A percentile compares a stretch with the other conserved stretches of the same genome.
phyloP scores from a whole-genome alignment of 116 monocot genomes.

The Phalaenopsis hybrid region DNA sequence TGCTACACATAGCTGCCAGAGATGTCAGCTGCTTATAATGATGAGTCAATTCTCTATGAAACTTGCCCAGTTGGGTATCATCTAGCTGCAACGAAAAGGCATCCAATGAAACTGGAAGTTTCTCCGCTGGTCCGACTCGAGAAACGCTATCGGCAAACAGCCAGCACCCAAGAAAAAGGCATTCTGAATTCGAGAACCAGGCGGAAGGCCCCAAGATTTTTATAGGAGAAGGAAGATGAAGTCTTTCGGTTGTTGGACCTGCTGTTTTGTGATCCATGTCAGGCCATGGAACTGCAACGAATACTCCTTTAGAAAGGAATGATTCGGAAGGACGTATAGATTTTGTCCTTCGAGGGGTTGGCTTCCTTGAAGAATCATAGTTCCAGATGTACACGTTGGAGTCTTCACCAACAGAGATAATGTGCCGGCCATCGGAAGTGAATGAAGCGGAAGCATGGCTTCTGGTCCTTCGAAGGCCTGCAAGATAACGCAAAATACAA shows the following conservation, averaged over 20 bases:
- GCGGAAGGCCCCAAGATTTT: slow-evolving; percentile 22
- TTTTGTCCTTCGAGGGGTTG: slow-evolving; percentile 1
- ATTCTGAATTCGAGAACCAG: slow-evolving; percentile 31
- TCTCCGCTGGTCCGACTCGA: slow-evolving; percentile 82
- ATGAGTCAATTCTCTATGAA: background rate
- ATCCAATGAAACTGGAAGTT: slow-evolving; percentile 15
- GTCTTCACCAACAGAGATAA: slow-evolving; percentile 59
- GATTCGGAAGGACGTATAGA: slow-evolving; percentile 31
- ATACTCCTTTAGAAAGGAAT: slow-evolving; percentile 45
- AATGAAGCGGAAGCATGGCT: slow-evolving; percentile 53
- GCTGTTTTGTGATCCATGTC: slow-evolving; percentile 9
- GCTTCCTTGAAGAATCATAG: slow-evolving; percentile 6
- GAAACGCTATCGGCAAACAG: slow-evolving; percentile 45
- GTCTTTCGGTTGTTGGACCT: background rate
- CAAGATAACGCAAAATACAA: no score
- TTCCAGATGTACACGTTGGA: slow-evolving; percentile 74
- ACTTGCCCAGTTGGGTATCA: background rate
- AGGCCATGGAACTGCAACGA: slow-evolving; percentile 50
- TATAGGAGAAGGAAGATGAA: slow-evolving; percentile 5
- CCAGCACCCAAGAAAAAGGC: slow-evolving; percentile 38
- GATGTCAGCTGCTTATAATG: slow-evolving; percentile 5
- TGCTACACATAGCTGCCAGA: slow-evolving; percentile 31
- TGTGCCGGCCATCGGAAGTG: slow-evolving; percentile 62
- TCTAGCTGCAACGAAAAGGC: background rate
- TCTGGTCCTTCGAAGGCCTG: slow-evolving; percentile 56